Percentiles rank a stretch among this genome's conserved stretches.
These are phyloP conservation scores for Biancaea sappan DNA, from an alignment of 306 rosid genomes.

Conservation along the genomic window DNA sequence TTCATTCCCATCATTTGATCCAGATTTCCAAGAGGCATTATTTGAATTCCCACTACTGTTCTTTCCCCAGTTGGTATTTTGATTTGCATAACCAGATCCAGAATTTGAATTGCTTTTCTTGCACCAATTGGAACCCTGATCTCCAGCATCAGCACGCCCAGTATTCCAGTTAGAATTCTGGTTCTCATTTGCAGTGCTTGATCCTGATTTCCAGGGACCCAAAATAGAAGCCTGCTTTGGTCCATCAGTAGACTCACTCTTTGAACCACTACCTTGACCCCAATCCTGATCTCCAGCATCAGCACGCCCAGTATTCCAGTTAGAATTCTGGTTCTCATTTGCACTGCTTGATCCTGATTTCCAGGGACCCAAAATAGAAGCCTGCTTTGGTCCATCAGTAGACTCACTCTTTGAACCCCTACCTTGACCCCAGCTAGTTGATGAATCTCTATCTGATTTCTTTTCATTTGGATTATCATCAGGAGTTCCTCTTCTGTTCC, in stretches of 20 bases:
- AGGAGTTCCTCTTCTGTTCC: neutral
- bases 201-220: neutral
- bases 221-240: conserved; percentile 4
- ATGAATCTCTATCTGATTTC: neutral
- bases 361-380: neutral
- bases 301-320: conserved; percentile 30
- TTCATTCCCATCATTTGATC: conserved; percentile 45
- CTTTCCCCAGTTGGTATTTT: conserved; percentile 27
- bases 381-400: neutral
- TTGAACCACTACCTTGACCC: conserved; percentile 22
- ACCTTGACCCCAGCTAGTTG: conserved; percentile 23
- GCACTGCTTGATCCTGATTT: conserved; percentile 22
- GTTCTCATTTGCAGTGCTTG: conserved; percentile 22
- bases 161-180: conserved; percentile 30
- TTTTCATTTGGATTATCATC: neutral
- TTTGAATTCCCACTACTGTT: neutral
- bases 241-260: conserved; percentile 19
- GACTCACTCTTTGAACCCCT: conserved; percentile 18
- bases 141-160: conserved; percentile 24
- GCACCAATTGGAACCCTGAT: conserved; percentile 36
- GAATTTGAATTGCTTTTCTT: conserved; percentile 38
- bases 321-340: conserved; percentile 27
- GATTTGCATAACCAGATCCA: conserved; percentile 16
- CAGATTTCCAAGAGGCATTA: conserved; percentile 38
- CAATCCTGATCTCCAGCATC: conserved; percentile 31